phyloP scores from a whole-genome alignment of 192 early-diverging fungal species.

The Backusella australiensis region DNA sequence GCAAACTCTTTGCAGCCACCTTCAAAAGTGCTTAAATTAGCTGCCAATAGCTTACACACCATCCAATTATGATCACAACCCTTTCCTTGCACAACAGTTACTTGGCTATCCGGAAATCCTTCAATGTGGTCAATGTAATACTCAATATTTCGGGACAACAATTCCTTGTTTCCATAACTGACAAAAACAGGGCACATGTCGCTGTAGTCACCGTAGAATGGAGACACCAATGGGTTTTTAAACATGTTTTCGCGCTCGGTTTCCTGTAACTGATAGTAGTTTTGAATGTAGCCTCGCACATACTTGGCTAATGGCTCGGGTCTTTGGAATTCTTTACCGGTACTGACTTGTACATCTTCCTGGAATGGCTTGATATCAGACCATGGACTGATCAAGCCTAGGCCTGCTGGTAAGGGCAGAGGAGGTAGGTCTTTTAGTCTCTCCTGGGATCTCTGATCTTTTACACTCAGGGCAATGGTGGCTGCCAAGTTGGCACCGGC shows the following conservation, averaged over 20 bases:
- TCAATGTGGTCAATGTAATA: not conserved
- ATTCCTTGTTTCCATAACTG: slow-evolving; percentile 7
- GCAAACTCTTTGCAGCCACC: not conserved
- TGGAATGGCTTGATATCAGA: not conserved
- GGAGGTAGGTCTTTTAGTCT: not conserved
- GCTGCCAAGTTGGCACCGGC: slow-evolving; percentile 20
- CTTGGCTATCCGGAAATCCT: not conserved
- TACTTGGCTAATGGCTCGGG: not conserved
- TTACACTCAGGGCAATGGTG: not conserved
- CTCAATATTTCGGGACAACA: slow-evolving; percentile 2
- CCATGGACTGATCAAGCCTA: slow-evolving; percentile 10
- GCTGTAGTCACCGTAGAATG: slow-evolving; percentile 6
- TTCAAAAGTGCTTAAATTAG: not conserved
- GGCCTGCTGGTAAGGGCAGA: slow-evolving; percentile 14
- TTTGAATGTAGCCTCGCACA: not conserved
- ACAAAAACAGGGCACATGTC: slow-evolving; percentile 1
- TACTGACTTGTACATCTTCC: not conserved
- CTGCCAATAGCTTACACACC: not conserved
- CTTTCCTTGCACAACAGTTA: not conserved
- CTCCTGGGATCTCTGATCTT: not conserved
- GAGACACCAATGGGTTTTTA: slow-evolving; percentile 2
- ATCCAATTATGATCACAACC: not conserved
- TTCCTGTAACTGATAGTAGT: not conserved
- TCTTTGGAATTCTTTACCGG: not conserved
- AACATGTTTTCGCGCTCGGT: not conserved